Base-by-base conservation (phyloP, 495 filamentous ascomycete genomes). In the Penicillium manginii region DNA sequence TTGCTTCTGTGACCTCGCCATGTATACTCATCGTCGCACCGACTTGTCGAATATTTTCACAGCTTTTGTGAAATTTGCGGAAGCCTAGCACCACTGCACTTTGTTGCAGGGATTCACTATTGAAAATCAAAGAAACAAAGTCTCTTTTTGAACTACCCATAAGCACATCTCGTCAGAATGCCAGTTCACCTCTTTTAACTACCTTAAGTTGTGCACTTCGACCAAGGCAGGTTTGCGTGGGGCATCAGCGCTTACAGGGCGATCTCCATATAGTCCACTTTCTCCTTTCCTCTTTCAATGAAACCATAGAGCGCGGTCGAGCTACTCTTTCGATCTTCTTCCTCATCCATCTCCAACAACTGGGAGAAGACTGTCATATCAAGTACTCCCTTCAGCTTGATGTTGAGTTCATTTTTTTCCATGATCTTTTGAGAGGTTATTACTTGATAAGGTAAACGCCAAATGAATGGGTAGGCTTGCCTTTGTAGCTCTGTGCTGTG, bases 351-450 rank as follows among this genome's bases (percentile, higher is more conserved):
- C 45, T 26, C 45, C 19, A 48, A 23, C 19, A 48, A 15, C 19
- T 48, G 45, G 21, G 45, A 48, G 45, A 48, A 48, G 45, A 29
- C 45, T 21, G 45, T 23, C 45, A 48, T 22, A 48, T 48, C 45
- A 48, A 48, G 19, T 10, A 29, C 45, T 15, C 10, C 18, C 45
- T 48, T 26, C n/a, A 48, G 45, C 19, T 21, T 48, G 21, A 26
- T 48, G 9, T 23, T 12, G 19, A 48, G 19, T 48, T 48, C 18
- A 26, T 48, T 23, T 7, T 21, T 26, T 48, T 15, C 45, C 45
- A 48, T 23, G 18, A 48, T 48, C 26, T 48, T 48, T 37, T 12
- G 35, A 2, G 35, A 37, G 35, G 12, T 37, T n/a, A 37, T 37
- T 37, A 37, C 9, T 3, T n/a, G 15, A 37, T 37, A 37, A 37